These are phyloP conservation scores for Panaeolus papilionaceus DNA, from an alignment of 768 basidiomycete genomes.

Conservation along the genomic window DNA sequence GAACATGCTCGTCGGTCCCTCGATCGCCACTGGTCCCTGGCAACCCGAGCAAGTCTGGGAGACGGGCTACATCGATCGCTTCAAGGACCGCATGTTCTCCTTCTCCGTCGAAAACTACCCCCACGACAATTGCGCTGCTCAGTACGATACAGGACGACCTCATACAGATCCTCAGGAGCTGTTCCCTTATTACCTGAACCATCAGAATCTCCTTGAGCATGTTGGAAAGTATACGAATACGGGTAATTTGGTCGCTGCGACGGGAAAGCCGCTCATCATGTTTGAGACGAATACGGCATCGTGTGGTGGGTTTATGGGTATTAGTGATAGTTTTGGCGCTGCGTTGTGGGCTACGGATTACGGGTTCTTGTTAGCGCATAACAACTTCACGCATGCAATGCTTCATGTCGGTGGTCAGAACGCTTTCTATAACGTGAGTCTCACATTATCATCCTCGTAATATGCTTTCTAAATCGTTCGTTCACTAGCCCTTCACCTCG, in stretches of 20 bases:
- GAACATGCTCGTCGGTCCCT: conserved; percentile 63
- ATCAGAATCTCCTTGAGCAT: conserved; percentile 56
- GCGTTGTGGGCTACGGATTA: conserved; percentile 73
- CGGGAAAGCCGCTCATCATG: conserved; percentile 62
- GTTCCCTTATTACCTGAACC: conserved; percentile 64
- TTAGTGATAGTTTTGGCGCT: conserved; percentile 67
- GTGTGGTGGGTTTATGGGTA: conserved; percentile 72
- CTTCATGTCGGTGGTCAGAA: conserved; percentile 72
- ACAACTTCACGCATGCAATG: conserved; percentile 60
- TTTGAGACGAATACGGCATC: conserved; percentile 75
- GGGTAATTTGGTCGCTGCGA: conserved; percentile 47
- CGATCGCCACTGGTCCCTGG: conserved; percentile 61
- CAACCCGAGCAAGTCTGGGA: conserved; percentile 51
- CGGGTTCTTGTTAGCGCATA: conserved; percentile 63
- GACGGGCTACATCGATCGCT: conserved; percentile 54
- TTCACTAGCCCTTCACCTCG: conserved; percentile 54
- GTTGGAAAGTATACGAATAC: conserved; percentile 59
- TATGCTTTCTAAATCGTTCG: conserved; percentile 2
- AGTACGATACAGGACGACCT: conserved; percentile 47
- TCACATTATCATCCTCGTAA: background rate
- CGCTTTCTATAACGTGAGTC: conserved; percentile 69
- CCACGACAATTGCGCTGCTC: conserved; percentile 64
- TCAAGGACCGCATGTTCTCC: conserved; percentile 44
- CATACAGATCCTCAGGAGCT: conserved; percentile 48
- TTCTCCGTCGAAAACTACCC: conserved; percentile 58